Conservation (phyloP, 1,284 basidiomycete species). For the Marasmius fiardii region DNA sequence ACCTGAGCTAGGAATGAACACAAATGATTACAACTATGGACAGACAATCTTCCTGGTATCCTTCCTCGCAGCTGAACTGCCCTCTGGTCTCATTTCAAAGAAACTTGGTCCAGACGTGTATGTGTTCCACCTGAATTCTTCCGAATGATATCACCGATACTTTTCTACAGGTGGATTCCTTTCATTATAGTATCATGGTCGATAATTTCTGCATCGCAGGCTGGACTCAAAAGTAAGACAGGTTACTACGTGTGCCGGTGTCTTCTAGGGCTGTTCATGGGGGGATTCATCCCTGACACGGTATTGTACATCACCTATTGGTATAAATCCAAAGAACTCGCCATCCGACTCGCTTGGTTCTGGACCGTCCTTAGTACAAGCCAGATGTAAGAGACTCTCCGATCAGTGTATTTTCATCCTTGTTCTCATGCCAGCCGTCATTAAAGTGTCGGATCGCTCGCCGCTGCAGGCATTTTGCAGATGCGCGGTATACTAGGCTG, state of each 20-base stretch:
- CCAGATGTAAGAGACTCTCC: neutral
- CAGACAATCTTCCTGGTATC: constrained; percentile 55
- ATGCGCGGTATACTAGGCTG: constrained; percentile 55
- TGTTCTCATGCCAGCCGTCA: neutral
- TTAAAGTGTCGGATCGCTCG: constrained; percentile 31
- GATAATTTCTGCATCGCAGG: constrained; percentile 46
- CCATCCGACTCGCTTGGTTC: constrained; percentile 63
- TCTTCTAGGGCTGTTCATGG: constrained; percentile 35
- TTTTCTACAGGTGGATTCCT: constrained; percentile 72
- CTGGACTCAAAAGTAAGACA: constrained; percentile 54
- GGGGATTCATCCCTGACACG: constrained; percentile 43
- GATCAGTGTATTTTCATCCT: neutral
- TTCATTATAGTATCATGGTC: constrained; percentile 19
- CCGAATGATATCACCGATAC: constrained; percentile 31
- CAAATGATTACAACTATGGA: constrained; percentile 65
- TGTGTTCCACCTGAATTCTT: neutral
- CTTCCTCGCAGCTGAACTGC: constrained; percentile 62
- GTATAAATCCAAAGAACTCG: constrained; percentile 43
- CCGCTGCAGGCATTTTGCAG: constrained; percentile 61
- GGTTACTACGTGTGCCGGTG: constrained; percentile 47
- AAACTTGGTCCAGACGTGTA: constrained; percentile 2
- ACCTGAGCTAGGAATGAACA: constrained; percentile 57
- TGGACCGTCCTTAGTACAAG: constrained; percentile 36
- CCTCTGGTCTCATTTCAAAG: constrained; percentile 74
- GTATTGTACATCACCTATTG: constrained; percentile 20